A percentile compares a stretch with the other conserved stretches of the same genome.
Evolutionary conservation across 1,284 basidiomycete genomes (phyloP).

Genomic region (Ustilago tritici): DNA sequence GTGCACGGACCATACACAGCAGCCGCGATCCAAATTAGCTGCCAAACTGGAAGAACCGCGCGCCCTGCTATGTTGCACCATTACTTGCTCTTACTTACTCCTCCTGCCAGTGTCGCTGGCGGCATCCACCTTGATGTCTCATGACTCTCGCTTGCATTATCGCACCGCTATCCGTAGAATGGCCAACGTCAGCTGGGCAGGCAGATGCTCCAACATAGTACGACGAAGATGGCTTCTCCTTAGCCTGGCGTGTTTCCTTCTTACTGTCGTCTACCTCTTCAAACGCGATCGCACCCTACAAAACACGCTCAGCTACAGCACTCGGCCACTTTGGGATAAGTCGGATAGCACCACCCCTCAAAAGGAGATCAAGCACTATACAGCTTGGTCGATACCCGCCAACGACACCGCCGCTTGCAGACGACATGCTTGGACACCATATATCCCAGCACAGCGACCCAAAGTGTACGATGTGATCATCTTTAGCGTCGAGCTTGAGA

Average conservation of each 20-base stretch:
- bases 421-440: constrained; percentile 74
- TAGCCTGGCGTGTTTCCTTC: constrained; percentile 2
- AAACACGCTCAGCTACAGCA: constrained; percentile 72
- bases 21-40: too few species aligned
- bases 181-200: not conserved
- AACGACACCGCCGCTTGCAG: constrained; percentile 72
- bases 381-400: constrained; percentile 74
- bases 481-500: constrained; percentile 76
- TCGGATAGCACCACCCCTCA: constrained; percentile 23
- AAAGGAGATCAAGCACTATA: constrained; percentile 74
- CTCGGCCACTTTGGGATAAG: constrained; percentile 77
- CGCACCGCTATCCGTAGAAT: not conserved
- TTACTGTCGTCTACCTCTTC: constrained; percentile 19
- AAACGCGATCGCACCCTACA: constrained; percentile 30
- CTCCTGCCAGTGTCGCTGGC: not conserved
- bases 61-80: too few species aligned
- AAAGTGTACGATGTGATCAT: constrained; percentile 42
- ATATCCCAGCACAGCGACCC: constrained; percentile 5
- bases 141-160: not conserved
- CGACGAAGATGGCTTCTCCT: constrained; percentile 22
- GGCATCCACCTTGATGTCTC: not conserved
- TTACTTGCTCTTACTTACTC: too few species aligned
- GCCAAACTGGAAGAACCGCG: too few species aligned
- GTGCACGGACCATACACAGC: too few species aligned
- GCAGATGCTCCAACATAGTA: not conserved